Percentiles rank a stretch among this genome's conserved stretches.
Evolutionary conservation across 2,329 filamentous ascomycete species (phyloP).

Genomic region (Bisporella sp.): DNA sequence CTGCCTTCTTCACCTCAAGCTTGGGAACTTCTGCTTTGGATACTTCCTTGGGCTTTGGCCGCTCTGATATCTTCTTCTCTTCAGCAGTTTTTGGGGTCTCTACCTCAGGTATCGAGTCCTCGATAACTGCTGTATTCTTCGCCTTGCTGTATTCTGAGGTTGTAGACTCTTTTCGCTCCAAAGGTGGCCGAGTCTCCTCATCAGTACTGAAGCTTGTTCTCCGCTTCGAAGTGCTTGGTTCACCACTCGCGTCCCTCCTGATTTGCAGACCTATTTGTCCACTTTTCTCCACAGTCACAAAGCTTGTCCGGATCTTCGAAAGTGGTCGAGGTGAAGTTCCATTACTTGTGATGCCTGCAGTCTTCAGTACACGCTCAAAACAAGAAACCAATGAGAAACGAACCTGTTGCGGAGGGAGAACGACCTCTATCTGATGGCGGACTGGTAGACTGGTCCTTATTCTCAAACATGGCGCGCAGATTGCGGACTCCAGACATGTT

Average conservation of each 20-base stretch:
- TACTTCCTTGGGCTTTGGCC: slow-evolving; percentile 12
- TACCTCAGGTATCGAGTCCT: slow-evolving; percentile 23
- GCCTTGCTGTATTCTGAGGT: slow-evolving; percentile 18
- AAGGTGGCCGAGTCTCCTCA: slow-evolving; percentile 17
- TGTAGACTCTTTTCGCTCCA: slow-evolving; percentile 19
- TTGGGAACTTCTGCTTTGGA: slow-evolving; percentile 9
- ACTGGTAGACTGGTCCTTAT: slow-evolving; percentile 53
- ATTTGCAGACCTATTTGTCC: slow-evolving; percentile 35
- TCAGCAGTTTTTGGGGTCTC: slow-evolving; percentile 17
- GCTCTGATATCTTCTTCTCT: slow-evolving; percentile 13
- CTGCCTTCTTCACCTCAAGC: slow-evolving; percentile 12
- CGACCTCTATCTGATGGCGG: slow-evolving; percentile 55
- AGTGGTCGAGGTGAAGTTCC: slow-evolving; percentile 53
- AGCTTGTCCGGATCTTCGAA: slow-evolving; percentile 69
- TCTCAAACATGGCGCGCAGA: slow-evolving; percentile 75
- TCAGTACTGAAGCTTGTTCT: slow-evolving; percentile 24
- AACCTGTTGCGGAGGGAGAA: slow-evolving; percentile 49
- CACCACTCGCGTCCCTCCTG: slow-evolving; percentile 28
- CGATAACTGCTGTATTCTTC: slow-evolving; percentile 18
- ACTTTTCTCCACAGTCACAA: slow-evolving; percentile 60
- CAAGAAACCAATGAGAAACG: slow-evolving; percentile 14
- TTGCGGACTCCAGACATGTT: slow-evolving; percentile 42
- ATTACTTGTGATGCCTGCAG: slow-evolving; percentile 15
- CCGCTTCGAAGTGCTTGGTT: slow-evolving; percentile 20
- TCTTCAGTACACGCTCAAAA: slow-evolving; percentile 8